Percentiles rank a stretch among this genome's conserved stretches.
phyloP scores from a whole-genome alignment of 805 yeast species.

The Saccharomyces jurei region DNA sequence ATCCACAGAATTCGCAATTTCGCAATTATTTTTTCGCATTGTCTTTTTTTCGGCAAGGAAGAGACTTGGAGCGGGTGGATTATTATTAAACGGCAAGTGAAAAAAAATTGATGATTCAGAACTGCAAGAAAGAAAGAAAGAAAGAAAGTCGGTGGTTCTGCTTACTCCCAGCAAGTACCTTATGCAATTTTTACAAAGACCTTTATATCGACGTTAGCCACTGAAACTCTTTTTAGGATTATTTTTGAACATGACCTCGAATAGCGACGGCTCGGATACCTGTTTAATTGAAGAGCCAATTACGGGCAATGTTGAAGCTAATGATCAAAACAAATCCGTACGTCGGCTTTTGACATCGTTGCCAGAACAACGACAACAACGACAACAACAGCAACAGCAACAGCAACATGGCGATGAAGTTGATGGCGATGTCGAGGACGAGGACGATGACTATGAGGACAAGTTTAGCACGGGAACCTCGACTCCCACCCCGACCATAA shows the following conservation, averaged over 20 bases:
- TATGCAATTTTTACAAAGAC: background rate
- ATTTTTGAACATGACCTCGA: background rate
- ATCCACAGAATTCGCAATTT: conserved; percentile 74
- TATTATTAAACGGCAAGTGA: background rate
- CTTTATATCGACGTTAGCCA: background rate
- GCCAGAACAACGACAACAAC: background rate
- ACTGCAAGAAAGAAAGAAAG: background rate
- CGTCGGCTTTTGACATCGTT: background rate
- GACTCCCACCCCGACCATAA: background rate
- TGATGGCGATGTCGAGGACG: conserved; percentile 4
- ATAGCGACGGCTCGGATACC: background rate
- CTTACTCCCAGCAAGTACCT: background rate
- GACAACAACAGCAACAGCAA: background rate
- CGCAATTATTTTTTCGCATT: conserved; percentile 16
- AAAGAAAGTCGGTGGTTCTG: background rate
- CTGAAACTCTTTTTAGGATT: background rate
- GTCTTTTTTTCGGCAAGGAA: background rate
- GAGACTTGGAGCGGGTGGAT: background rate
- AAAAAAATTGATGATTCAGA: background rate
- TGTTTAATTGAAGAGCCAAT: background rate
- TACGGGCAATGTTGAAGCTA: background rate
- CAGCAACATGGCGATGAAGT: background rate
- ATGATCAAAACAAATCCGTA: background rate
- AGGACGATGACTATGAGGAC: conserved; percentile 2
- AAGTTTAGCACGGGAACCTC: background rate